These are phyloP conservation scores for Geranium incanum DNA, from an alignment of 441 rosid species.

Conservation along the genomic window DNA sequence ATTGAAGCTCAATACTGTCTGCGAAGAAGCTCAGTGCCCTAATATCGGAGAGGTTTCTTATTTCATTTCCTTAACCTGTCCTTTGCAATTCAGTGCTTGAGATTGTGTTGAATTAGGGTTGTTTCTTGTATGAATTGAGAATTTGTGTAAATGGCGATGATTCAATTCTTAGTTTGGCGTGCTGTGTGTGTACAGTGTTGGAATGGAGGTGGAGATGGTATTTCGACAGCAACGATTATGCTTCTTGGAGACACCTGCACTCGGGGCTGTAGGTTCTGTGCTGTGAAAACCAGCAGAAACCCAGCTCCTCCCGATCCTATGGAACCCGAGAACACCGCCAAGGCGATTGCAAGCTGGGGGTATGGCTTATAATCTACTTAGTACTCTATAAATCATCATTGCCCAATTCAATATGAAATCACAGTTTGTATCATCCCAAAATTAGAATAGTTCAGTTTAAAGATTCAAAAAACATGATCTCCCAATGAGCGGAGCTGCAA, in stretches of 20 bases:
- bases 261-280: conserved; percentile 96
- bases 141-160: too few species aligned
- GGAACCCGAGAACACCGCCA: conserved; percentile 90
- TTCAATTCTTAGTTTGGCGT: neutral
- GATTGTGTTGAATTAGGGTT: neutral
- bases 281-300: conserved; percentile 90
- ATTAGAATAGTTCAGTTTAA: neutral
- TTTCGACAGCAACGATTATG: conserved; percentile 95
- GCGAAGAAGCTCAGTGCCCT: conserved; percentile 96
- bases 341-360: conserved; percentile 94
- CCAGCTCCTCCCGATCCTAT: conserved; percentile 88
- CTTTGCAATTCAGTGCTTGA: neutral
- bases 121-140: neutral
- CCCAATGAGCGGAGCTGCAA: neutral
- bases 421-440: neutral
- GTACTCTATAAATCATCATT: neutral
- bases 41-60: conserved; percentile 76
- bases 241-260: conserved; percentile 96
- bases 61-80: neutral
- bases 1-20: conserved; percentile 80
- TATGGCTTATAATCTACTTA: conserved; percentile 22
- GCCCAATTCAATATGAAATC: neutral
- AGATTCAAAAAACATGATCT: neutral
- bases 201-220: conserved; percentile 98
- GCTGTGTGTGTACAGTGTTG: conserved; percentile 51